Evolutionary conservation across 2,329 filamentous ascomycete species (phyloP).

Genomic region (Colletotrichum sp.): DNA sequence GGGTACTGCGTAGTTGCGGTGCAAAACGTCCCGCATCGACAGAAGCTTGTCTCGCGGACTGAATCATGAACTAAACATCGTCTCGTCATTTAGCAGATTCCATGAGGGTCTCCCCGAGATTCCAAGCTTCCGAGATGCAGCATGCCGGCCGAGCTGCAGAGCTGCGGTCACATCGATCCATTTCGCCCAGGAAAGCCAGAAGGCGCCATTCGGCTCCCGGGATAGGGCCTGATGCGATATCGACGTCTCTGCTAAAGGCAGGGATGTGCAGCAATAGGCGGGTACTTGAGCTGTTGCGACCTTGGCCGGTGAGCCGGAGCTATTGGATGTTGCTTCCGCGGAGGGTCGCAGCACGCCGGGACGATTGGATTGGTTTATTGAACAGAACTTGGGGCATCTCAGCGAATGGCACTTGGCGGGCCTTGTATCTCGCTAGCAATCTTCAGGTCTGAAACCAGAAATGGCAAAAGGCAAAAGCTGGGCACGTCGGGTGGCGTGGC

Average conservation of each 20-base stretch:
- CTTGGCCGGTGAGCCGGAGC: not conserved
- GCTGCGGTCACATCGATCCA: not conserved
- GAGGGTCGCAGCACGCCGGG: not conserved
- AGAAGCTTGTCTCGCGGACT: not conserved
- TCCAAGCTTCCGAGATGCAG: constrained; percentile 17
- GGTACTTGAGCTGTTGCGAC: not conserved
- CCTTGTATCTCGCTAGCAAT: not conserved
- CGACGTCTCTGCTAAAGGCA: not conserved
- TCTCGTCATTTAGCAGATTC: constrained; percentile 11
- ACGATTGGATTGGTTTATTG: not conserved
- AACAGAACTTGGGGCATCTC: not conserved
- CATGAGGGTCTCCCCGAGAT: constrained; percentile 1
- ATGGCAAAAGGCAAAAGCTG: constrained; percentile 1
- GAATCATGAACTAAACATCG: constrained; percentile 7
- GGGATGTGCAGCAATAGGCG: not conserved
- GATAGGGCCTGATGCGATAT: constrained; percentile 1
- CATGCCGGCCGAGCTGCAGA: not conserved
- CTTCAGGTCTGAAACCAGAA: constrained; percentile 18
- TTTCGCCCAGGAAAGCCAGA: constrained; percentile 1
- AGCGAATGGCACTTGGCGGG: not conserved
- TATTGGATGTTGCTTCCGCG: not conserved
- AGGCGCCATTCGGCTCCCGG: not conserved
- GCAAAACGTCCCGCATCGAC: not conserved
- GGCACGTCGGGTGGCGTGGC: constrained; percentile 12
- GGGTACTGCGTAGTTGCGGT: not conserved